Percentiles rank a stretch among this genome's conserved stretches.
phyloP scores from a whole-genome alignment of 1,139 yeast species.

The Nakaseomyces delphensis region DNA sequence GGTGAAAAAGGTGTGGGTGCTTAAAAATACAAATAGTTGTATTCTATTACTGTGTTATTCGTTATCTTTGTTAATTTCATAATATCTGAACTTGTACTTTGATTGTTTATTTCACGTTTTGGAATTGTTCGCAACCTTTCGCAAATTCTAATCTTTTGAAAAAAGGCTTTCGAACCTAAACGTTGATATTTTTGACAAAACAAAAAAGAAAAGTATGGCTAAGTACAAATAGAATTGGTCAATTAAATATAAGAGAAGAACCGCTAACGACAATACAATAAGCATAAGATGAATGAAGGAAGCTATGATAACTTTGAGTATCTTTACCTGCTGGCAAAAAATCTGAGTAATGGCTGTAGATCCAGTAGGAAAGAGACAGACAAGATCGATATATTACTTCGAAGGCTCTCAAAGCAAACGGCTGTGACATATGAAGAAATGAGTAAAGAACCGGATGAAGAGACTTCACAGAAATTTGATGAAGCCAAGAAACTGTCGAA shows the following conservation, averaged over 20 bases:
- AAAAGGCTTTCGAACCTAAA: too few relatives aligned
- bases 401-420: constrained; percentile 27
- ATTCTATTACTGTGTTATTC: too few relatives aligned
- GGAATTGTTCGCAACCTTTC: neutral
- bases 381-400: constrained; percentile 22
- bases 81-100: too few relatives aligned
- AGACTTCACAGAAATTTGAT: constrained; percentile 3
- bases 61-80: too few relatives aligned
- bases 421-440: constrained; percentile 24
- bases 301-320: constrained; percentile 22
- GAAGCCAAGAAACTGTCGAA: constrained; percentile 10
- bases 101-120: neutral
- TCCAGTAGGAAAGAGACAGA: constrained; percentile 24
- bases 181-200: too few relatives aligned
- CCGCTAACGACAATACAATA: neutral
- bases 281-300: constrained; percentile 1
- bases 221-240: neutral
- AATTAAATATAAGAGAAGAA: neutral
- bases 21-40: too few relatives aligned
- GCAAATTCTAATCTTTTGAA: too few relatives aligned
- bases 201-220: neutral
- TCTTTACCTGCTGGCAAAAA: constrained; percentile 19
- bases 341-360: constrained; percentile 19
- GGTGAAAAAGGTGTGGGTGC: too few relatives aligned
- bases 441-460: constrained; percentile 5